Base-by-base conservation (phyloP, 2,329 filamentous ascomycete genomes). In the Trichoderma lentiforme region DNA sequence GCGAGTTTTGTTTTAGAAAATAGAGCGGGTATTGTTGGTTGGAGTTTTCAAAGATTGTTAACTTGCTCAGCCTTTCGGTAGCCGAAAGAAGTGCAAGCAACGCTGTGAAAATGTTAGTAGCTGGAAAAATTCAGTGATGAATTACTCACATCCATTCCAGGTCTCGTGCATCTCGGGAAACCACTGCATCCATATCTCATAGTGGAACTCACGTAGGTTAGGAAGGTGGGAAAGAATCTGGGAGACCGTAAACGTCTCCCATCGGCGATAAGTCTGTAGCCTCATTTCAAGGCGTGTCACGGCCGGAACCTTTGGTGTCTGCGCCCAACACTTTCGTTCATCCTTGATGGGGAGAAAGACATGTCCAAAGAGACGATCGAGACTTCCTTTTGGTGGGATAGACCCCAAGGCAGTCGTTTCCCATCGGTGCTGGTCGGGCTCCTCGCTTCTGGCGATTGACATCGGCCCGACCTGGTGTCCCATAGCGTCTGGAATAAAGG, bases 171-270 rank as follows among this genome's bases (percentile, higher is more conserved):
- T 18, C 75, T 82, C 80, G 9, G 78, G 79, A 69, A 3, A 14
- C 75, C 74, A 80, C 74, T 82, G 79, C 73, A 78, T 80, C 80
- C 81, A 83, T 66, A 80, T 81, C 74, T 83, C 80, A 74, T 81
- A 82, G 67, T 78, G 77, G 74, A 83, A 73, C 73, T 83, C 79
- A 74, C 79, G 76, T 65, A 84, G 71, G 70, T 76, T 78, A 15
- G 81, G 79, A 72, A 82, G 77, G 60, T 78, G 78, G 12, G 78
- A 73, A 71, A 83, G 74, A 75, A 83, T 81, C 15, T 79, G 74
- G 34, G 75, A 74, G 30, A 83, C 75, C 36, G 78, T 74, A 26
- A 64, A 26, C 43, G 77, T 78, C 66, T 78, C 79, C 79, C 80
- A 82, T 76, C 78, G 75, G 73, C 80, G 77, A 71, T 80, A 79